Conservation (phyloP, 108 stramenopile species). For the Stephanodiscus minutulus region DNA sequence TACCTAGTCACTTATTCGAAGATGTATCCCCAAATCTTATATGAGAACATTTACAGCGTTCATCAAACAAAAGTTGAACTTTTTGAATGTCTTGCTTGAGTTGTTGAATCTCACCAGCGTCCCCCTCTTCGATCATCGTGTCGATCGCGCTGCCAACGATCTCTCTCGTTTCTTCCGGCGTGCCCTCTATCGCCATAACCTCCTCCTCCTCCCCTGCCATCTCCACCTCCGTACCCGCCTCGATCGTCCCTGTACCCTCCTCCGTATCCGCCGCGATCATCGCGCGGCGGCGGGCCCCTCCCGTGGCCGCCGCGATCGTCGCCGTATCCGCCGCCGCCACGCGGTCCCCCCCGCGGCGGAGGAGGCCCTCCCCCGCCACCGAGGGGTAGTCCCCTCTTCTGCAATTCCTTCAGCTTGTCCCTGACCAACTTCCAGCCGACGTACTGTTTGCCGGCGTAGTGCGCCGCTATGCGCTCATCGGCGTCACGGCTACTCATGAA, state of each 20-base stretch:
- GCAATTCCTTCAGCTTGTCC: conserved; percentile 81
- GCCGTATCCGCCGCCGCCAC: conserved; percentile 34
- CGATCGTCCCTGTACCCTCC: conserved; percentile 34
- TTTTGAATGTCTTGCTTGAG: neutral
- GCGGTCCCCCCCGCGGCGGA: neutral
- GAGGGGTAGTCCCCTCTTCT: conserved; percentile 49
- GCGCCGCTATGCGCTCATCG: conserved; percentile 91
- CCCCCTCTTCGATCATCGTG: conserved; percentile 19
- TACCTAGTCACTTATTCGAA: too few species aligned
- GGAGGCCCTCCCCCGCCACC: conserved; percentile 18
- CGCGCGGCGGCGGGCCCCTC: conserved; percentile 15
- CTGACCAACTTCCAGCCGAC: conserved; percentile 92
- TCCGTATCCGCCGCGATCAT: conserved; percentile 33
- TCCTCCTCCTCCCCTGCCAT: conserved; percentile 40
- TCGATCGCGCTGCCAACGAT: conserved; percentile 28
- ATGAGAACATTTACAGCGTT: too few species aligned
- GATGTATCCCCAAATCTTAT: too few species aligned
- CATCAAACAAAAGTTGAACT: neutral
- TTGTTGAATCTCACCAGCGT: neutral
- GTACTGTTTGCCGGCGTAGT: conserved; percentile 93
- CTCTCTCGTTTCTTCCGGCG: conserved; percentile 19
- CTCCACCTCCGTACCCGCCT: conserved; percentile 21
- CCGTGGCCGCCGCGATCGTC: conserved; percentile 18
- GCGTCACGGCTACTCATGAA: conserved; percentile 90
- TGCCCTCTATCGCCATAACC: conserved; percentile 34